A percentile compares a stretch with the other conserved stretches of the same genome.
Evolutionary conservation across 768 basidiomycete genomes (phyloP).

Genomic region (Peribolospora baueri): DNA sequence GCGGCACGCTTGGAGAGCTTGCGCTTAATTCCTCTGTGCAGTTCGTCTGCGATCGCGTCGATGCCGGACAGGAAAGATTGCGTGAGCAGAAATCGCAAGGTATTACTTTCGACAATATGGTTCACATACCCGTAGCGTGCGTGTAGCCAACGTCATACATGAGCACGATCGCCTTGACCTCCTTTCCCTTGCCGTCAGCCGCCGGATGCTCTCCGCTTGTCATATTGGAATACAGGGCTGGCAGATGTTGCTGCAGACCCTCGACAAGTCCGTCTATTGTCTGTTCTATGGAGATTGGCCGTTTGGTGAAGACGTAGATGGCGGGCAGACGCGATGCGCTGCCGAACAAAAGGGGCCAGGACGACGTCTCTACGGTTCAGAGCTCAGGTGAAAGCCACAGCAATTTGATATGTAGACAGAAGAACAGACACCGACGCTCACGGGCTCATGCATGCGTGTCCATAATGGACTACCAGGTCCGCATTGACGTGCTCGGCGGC

Average conservation of each 20-base stretch:
- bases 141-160: conserved; percentile 57
- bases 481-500: conserved; percentile 84
- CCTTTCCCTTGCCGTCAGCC: conserved; percentile 2
- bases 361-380: background rate
- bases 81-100: too few relatives aligned
- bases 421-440: conserved; percentile 21
- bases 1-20: too few relatives aligned
- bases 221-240: background rate
- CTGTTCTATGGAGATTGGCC: conserved; percentile 30
- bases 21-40: too few relatives aligned
- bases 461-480: conserved; percentile 78
- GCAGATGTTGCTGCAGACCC: conserved; percentile 1
- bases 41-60: too few relatives aligned
- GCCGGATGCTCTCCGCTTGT: conserved; percentile 1
- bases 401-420: background rate
- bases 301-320: conserved; percentile 70
- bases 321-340: conserved; percentile 74
- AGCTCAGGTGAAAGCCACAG: background rate
- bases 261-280: conserved; percentile 13
- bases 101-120: too few relatives aligned
- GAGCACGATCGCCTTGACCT: conserved; percentile 27
- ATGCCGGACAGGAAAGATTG: too few relatives aligned
- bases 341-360: background rate
- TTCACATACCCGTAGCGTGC: conserved; percentile 32
- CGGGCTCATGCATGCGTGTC: conserved; percentile 86